phyloP scores from a whole-genome alignment of 305 asterid species.

The Rubia balearica region DNA sequence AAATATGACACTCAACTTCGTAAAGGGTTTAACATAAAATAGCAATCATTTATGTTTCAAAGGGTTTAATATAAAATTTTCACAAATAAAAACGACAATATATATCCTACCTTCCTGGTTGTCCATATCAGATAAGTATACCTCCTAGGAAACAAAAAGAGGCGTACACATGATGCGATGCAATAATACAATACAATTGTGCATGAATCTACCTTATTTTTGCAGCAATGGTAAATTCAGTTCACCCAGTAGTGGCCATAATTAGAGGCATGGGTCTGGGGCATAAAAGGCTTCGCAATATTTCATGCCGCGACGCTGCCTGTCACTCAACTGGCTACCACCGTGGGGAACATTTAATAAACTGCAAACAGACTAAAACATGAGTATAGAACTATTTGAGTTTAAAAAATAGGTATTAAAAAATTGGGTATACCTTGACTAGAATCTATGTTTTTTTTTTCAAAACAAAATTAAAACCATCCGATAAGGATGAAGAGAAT shows the following conservation, averaged over 20 bases:
- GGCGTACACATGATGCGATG: slow-evolving; percentile 15
- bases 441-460: too few relatives aligned
- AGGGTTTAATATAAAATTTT: too few relatives aligned
- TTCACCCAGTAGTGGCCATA: slow-evolving; percentile 2
- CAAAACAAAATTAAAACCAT: too few relatives aligned
- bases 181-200: background rate
- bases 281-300: slow-evolving; percentile 3
- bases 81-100: background rate
- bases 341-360: too few relatives aligned
- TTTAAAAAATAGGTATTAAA: too few relatives aligned
- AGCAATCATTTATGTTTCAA: too few relatives aligned
- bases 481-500: too few relatives aligned
- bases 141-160: slow-evolving; percentile 49
- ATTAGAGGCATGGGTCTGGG: slow-evolving; percentile 5
- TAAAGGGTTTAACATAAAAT: too few relatives aligned
- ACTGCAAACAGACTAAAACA: background rate
- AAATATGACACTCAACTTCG: too few relatives aligned
- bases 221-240: slow-evolving; percentile 6
- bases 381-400: background rate
- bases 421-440: too few relatives aligned
- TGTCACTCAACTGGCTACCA: too few relatives aligned
- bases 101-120: slow-evolving; percentile 38
- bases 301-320: background rate
- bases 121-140: slow-evolving; percentile 40
- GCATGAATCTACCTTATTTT: slow-evolving; percentile 19